Conservation (phyloP, 23 red algal genomes). For the Gracilaria domingensis region DNA sequence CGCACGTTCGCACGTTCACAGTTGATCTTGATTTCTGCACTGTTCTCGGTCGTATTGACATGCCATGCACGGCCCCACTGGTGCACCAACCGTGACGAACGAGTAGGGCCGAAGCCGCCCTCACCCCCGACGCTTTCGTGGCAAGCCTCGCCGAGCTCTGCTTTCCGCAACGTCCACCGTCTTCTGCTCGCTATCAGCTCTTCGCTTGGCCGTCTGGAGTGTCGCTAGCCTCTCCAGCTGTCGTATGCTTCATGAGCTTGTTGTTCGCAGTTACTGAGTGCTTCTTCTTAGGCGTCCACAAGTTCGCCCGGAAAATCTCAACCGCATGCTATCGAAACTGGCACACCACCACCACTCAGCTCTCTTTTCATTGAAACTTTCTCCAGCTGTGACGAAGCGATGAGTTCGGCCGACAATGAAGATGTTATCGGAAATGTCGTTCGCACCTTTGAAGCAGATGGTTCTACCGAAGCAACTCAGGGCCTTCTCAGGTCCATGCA, state of each 20-base stretch:
- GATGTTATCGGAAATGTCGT: conserved; percentile 4
- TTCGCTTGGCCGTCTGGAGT: not conserved
- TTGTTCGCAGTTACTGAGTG: not conserved
- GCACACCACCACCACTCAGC: not conserved
- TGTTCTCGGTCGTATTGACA: not conserved
- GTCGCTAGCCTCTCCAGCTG: not conserved
- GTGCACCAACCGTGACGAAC: not conserved
- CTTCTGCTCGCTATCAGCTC: not conserved
- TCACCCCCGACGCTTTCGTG: not conserved
- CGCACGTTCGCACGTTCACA: no score
- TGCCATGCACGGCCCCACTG: no score
- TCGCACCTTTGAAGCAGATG: conserved; percentile 32
- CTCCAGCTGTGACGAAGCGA: not conserved
- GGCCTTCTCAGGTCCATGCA: conserved; percentile 23
- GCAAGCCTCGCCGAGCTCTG: not conserved
- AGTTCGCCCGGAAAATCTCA: not conserved
- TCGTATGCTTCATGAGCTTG: not conserved
- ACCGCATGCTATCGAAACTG: not conserved
- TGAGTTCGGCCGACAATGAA: not conserved
- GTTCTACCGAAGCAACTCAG: not conserved
- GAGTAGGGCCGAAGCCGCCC: not conserved
- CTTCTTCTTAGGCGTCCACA: not conserved
- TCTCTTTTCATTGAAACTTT: not conserved
- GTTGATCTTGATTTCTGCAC: not conserved
- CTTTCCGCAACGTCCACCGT: not conserved